phyloP scores from a whole-genome alignment of 768 basidiomycete species.

The Termitomyces sp. region DNA sequence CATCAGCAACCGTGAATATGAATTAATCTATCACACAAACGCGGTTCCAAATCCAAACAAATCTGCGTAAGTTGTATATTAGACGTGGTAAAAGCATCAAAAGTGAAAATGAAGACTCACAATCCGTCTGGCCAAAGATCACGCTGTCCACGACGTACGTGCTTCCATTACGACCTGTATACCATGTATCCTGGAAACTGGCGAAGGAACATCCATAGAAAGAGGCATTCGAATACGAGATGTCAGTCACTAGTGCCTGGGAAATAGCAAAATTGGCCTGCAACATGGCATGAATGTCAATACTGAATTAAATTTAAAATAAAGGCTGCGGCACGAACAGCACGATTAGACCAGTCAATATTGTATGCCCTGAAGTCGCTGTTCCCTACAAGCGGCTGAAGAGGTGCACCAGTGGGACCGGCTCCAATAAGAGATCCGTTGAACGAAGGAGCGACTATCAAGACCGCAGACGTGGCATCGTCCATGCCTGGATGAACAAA shows the following conservation, averaged over 20 bases:
- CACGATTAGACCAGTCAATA: conserved; percentile 64
- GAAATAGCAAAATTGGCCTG: conserved; percentile 58
- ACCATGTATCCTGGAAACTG: conserved; percentile 68
- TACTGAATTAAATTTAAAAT: neutral
- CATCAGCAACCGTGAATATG: neutral
- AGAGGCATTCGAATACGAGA: conserved; percentile 65
- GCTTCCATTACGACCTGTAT: conserved; percentile 55
- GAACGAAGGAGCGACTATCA: conserved; percentile 56
- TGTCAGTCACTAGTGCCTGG: conserved; percentile 60
- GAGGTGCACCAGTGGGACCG: conserved; percentile 56
- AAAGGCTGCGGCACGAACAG: conserved; percentile 38
- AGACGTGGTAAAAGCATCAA: neutral
- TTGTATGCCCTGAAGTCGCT: conserved; percentile 64
- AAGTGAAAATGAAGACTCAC: conserved; percentile 31
- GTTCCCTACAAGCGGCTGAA: conserved; percentile 51
- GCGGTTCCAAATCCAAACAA: conserved; percentile 62
- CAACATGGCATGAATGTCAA: neutral
- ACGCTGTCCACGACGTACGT: conserved; percentile 63
- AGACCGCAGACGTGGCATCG: conserved; percentile 58
- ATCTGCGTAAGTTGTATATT: conserved; percentile 31
- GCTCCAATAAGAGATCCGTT: conserved; percentile 59
- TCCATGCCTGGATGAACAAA: conserved; percentile 44
- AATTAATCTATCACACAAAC: conserved; percentile 28
- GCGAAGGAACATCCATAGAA: conserved; percentile 64
- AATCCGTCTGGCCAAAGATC: conserved; percentile 64